Evolutionary conservation across 1,284 basidiomycete species (phyloP), one percentile per base, ranked within the genome.

Genomic region (Rhodotorula sp.): DNA sequence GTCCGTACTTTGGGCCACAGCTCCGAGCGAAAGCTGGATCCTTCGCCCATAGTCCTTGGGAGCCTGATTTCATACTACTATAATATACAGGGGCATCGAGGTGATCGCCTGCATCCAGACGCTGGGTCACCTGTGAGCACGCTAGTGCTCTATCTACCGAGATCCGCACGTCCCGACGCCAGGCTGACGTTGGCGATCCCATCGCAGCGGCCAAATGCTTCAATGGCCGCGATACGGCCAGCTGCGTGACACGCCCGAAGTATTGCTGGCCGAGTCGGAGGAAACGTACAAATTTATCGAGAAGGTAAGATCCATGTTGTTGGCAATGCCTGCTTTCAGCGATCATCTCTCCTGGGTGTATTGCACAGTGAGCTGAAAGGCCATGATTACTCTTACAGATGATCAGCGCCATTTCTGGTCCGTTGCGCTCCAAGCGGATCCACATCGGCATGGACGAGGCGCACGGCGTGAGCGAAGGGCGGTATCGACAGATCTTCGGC

Each of bases 211-310:
- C 0, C 81, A 82, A 73, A 80, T 82, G 76, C 76, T 82, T 4
- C 81, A 82, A 62, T 82, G 81, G 81, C 80, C 81, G 0, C 73
- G 77, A 24, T 82, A 78, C 66, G 73, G 79, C 3, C 74, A 72
- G 17, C 64, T 82, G 54, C 68, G 80, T 17, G 81, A 82, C 67
- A 82, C 81, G 0, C 75, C 79, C 2, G 81, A 82, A 30, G 80
- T 81, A 7, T 68, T 82, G 45, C 71, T 82, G 17, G 77, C 80
- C 6, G 80, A 80, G 56, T 75, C 70, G 48, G 71, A 66, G 14
- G 80, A 80, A 65, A 80, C 79, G 3, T 80, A 81, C 61, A 61
- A 60, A 1, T 78, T 81, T 70, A 77, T 81, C 63, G 77, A 79
- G 49, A 80, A 80, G 73, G 77, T 77, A 8, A 14, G 66, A 20